These are phyloP conservation scores for Leishmania gerbilli DNA, from an alignment of 208 protist genomes.

Conservation along the genomic window DNA sequence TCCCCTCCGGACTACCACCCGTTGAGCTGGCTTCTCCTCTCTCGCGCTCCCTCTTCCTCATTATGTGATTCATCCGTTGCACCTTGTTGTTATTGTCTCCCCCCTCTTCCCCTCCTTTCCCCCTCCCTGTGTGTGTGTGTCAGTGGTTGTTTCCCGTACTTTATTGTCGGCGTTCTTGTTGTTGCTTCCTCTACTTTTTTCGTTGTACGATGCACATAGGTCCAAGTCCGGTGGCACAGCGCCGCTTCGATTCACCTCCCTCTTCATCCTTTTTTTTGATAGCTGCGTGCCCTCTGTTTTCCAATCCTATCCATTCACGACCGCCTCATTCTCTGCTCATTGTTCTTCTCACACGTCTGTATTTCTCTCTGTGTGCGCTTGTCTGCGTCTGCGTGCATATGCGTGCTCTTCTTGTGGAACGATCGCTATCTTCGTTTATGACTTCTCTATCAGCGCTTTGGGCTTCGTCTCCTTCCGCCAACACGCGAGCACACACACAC, in stretches of 20 bases:
- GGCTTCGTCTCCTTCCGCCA: neutral
- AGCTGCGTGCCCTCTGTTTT: neutral
- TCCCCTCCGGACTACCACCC: neutral
- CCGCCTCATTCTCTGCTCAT: neutral
- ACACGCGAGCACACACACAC: neutral
- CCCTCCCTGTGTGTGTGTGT: neutral
- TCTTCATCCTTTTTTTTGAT: neutral
- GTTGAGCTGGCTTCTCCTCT: neutral
- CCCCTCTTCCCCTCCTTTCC: no score
- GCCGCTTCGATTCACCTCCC: neutral
- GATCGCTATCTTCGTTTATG: neutral
- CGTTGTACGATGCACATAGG: constrained; percentile 5
- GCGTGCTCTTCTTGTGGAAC: neutral
- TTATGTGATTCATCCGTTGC: neutral
- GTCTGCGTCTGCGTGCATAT: neutral
- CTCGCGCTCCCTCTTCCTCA: neutral
- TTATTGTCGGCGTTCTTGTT: neutral
- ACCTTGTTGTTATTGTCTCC: neutral
- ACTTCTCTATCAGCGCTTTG: neutral
- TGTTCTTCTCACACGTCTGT: neutral
- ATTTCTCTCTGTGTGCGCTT: neutral
- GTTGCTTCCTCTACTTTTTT: neutral
- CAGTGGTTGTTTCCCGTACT: no score
- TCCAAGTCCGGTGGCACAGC: neutral
- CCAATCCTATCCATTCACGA: neutral